Evolutionary conservation across 2,329 filamentous ascomycete species (phyloP), one percentile per base, ranked within the genome.

Genomic region (Teratosphaeriaceae sp.): DNA sequence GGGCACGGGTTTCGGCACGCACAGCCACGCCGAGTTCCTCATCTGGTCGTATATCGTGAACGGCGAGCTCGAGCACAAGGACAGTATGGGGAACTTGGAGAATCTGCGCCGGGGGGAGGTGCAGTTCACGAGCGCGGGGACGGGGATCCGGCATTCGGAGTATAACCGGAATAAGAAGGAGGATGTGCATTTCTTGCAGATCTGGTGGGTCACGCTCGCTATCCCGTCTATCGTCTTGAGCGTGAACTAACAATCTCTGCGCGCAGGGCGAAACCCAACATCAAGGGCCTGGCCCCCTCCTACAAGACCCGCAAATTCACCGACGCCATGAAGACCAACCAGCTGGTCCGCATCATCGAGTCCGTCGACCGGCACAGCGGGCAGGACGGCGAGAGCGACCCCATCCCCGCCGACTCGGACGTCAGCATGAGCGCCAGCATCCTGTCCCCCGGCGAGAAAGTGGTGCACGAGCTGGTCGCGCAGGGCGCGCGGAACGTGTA

Each of bases 61-160:
- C 36, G 88, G 88, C 50, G 85, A 90, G 66, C 76, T 94, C 49
- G 90, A 88, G 37, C 88, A 94, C 69, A 82, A 87, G 37, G 88
- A 94, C 67, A 85, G 79, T 47, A 89, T 94, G 82, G 77, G 86
- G 54, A 78, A 74, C 42, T 59, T 73, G 7, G 70, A 78, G 63
- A 86, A 82, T 65, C 82, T 94, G 72, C 76, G 77, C 57, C 74
- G 86, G 27, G 86, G 87, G 11, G 87, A 94, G 62, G 85, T 94
- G 34, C 88, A 94, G 59, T 94, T 94, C 65, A 94, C 88, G 8
- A 88, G 83, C 12, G 88, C 85, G n/a, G 88, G 88, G 42, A 88
- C 79, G 4, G 78, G 79, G 5, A 82, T 94, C 56, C 78, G 86
- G 1, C 87, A 94, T 64, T 85, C 80, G 6, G 88, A 94, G 66